Conservation (phyloP, 1,284 basidiomycete species). For the Kalmanozyma brasiliensis region DNA sequence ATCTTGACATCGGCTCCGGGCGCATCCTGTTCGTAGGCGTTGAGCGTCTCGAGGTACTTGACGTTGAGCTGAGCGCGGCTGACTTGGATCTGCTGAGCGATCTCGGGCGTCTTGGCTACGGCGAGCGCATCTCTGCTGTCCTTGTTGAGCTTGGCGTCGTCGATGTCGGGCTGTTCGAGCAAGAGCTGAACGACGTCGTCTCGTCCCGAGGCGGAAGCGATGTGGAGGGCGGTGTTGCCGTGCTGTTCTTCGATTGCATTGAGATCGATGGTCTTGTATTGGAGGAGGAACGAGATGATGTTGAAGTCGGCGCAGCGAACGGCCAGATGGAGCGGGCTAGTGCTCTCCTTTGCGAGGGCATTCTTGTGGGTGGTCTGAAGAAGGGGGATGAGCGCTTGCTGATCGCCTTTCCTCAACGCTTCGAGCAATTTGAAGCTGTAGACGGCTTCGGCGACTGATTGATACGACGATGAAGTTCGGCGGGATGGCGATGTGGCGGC, state of each 20-base stretch:
- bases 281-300: constrained; percentile 75
- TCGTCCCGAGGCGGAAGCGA: constrained; percentile 83
- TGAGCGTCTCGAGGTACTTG: constrained; percentile 78
- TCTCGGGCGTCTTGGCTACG: constrained; percentile 74
- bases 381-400: constrained; percentile 45
- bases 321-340: constrained; percentile 81
- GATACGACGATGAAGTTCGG: neutral
- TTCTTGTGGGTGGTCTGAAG: constrained; percentile 59
- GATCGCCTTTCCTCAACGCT: constrained; percentile 72
- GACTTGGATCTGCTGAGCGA: constrained; percentile 82
- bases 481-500: neutral
- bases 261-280: constrained; percentile 74
- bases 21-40: constrained; percentile 64
- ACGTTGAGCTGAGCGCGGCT: constrained; percentile 80
- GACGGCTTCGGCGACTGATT: constrained; percentile 47
- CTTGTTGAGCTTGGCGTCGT: constrained; percentile 81
- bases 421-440: constrained; percentile 80
- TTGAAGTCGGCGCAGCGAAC: constrained; percentile 78
- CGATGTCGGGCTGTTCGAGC: constrained; percentile 74
- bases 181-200: constrained; percentile 75
- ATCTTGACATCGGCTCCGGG: constrained; percentile 72
- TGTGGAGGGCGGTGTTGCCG: constrained; percentile 84
- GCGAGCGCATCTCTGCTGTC: constrained; percentile 80
- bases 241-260: constrained; percentile 62
- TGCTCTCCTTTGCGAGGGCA: constrained; percentile 50